Base-by-base conservation (phyloP, 108 stramenopile genomes). In the Cyclostephanos tholiformis region DNA sequence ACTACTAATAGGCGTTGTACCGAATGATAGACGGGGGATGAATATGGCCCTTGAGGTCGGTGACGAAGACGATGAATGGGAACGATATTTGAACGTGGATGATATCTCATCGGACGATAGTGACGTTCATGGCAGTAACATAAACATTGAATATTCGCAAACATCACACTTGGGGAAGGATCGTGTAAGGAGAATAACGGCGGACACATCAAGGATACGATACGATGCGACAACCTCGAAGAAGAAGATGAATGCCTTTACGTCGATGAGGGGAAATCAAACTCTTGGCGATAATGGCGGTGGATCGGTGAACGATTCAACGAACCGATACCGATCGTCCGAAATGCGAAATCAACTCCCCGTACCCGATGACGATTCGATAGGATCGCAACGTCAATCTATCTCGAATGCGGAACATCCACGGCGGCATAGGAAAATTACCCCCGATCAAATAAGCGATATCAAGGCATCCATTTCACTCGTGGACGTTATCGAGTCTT, bases 401-500 rank as follows among this genome's bases (percentile, higher is more conserved):
- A 56, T 1, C 29, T 36, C 52, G 25, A 27, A 52, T 19, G 19
- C 53, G 16, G 11, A 17, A 58, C 32, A 13, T 7, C 52, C 13
- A 44, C 30, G 12, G 2, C 58, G 44, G 20, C 48, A 38, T 43
- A 58, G 27, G 56, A 71, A 71, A 6, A 71, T 72, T 26, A 56
- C 71, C 48, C 27, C 65, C 14, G 86, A 87, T 22, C 62, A 86
- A 77, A 75, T 91, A 29, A 73, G 78, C 17, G 35, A 67, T 22
- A 72, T 92, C 58, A 88, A 88, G 74, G 72, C 85, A 10, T 65
- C 74, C 10, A 71, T 87, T 9, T 74, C 85, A 51, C 80, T 92
- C 56, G 72, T 87, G 5, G 65, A 82, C 23, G 80, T 85, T 10
- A 78, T 92, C 32, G 89, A 92, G 79, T 78, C 86, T 13, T 92